Evolutionary conservation across 495 filamentous ascomycete species (phyloP), one percentile per base, ranked within the genome.

Genomic region (Penicillium fimorum): DNA sequence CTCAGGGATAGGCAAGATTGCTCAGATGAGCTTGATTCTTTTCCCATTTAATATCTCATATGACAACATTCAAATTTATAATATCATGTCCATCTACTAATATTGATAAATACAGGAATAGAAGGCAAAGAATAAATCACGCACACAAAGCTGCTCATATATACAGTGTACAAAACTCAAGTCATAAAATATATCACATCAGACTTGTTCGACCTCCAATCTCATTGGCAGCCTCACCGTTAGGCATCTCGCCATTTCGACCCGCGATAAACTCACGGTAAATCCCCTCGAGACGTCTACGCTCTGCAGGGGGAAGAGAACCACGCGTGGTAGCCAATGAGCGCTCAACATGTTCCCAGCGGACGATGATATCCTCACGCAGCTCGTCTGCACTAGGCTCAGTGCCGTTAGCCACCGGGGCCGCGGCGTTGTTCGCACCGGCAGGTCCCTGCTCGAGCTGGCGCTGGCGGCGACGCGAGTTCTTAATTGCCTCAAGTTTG

Each of bases 201-300:
- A 98, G 77, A 75, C 91, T 97, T 55, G 86, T 92, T 66, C 94
- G 77, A 20, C 94, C 95, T 4, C 94, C 94, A 67, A 98, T 82
- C 72, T 98, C 94, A 69, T 83, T 94, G 25, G 84, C 84, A 1
- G 88, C 91, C 70, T 98, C 88, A 10, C 94, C 94, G 70, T 85
- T 92, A 40, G 82, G 88, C 91, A 98, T 91, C 69, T 97, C 94
- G 25, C 94, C 94, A 69, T 91, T 96, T 56, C 94, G 80, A 8
- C 90, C 91, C 7, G 87, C 86, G 5, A 96, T 82, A 76, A 98
- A 98, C 77, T 97, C 95, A 6, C 80, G 77, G 67, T 98, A 98
- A 55, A 98, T 96, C 6, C 77, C 79, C 64, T 81, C 79, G 59
- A 98, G 65, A 58, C 93, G 79, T 62, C 71, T 77, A 62, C 85